Evolutionary conservation across 768 basidiomycete species (phyloP).

Genomic region (Trametes elegans): DNA sequence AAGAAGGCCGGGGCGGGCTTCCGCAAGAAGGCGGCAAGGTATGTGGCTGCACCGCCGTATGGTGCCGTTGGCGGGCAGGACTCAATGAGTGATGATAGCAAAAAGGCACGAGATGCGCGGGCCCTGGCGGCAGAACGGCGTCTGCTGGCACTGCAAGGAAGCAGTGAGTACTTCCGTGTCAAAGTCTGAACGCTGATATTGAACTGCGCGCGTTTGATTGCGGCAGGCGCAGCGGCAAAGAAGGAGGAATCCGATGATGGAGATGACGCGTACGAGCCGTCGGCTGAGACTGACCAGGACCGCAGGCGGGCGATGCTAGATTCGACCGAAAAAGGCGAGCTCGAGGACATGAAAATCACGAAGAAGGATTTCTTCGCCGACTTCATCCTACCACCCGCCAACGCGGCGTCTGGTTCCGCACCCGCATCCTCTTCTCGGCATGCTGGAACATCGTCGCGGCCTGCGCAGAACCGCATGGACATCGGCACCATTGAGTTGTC

Average conservation of each 20-base stretch:
- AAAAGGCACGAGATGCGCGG: conserved; percentile 76
- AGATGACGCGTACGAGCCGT: conserved; percentile 18
- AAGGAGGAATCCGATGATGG: conserved; percentile 7
- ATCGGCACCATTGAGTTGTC: not conserved
- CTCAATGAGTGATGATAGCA: no score
- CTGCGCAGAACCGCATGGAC: not conserved
- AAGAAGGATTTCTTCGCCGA: conserved; percentile 49
- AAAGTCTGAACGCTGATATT: not conserved
- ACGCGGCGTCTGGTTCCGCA: not conserved
- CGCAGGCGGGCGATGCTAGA: conserved; percentile 53
- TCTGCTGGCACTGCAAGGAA: conserved; percentile 43
- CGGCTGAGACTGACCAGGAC: conserved; percentile 41
- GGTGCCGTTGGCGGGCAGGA: no score
- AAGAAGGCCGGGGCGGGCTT: conserved; percentile 58
- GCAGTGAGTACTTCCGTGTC: conserved; percentile 23
- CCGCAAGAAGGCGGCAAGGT: conserved; percentile 71
- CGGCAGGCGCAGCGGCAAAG: not conserved
- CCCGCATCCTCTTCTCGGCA: not conserved
- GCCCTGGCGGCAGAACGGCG: conserved; percentile 73
- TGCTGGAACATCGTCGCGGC: not conserved
- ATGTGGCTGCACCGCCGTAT: no score
- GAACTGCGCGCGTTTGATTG: not conserved
- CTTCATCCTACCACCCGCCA: conserved; percentile 41
- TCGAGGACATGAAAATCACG: conserved; percentile 41
- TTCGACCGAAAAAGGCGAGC: conserved; percentile 42